Evolutionary conservation across 768 basidiomycete species (phyloP).

Genomic region (Kwoniella heveanensis): DNA sequence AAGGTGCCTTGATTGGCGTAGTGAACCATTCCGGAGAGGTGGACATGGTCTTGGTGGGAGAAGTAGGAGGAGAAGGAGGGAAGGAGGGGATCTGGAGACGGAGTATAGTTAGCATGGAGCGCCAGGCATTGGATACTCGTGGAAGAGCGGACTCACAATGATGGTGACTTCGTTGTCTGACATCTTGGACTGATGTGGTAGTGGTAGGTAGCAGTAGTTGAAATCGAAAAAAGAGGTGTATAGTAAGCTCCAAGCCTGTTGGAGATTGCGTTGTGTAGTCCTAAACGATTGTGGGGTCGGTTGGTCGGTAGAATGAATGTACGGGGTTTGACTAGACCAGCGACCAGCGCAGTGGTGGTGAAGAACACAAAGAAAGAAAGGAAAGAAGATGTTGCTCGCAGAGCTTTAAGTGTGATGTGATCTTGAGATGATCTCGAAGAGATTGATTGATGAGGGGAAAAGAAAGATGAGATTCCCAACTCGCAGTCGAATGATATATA

Average conservation of each 20-base stretch:
- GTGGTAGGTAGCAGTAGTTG: no score
- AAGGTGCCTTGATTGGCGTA: constrained; percentile 20
- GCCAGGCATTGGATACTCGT: no score
- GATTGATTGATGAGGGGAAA: constrained; percentile 1
- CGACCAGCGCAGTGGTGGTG: constrained; percentile 1
- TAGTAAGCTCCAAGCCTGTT: not conserved
- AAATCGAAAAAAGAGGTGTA: not conserved
- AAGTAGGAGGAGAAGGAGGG: constrained; percentile 25
- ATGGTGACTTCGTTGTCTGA: constrained; percentile 26
- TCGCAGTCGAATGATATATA: constrained; percentile 1
- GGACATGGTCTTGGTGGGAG: constrained; percentile 18
- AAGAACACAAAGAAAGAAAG: not conserved
- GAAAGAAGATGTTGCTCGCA: not conserved
- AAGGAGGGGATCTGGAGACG: constrained; percentile 23
- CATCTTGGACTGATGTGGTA: constrained; percentile 9
- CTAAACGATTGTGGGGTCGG: not conserved
- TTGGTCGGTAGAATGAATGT: not conserved
- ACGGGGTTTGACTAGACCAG: not conserved
- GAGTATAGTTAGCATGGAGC: constrained; percentile 1
- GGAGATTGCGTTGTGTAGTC: not conserved
- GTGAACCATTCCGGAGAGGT: constrained; percentile 27
- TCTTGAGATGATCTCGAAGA: not conserved
- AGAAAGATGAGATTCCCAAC: not conserved
- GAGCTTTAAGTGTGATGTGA: not conserved
- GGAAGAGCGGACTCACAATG: constrained; percentile 18